Conservation (phyloP, 2,329 filamentous ascomycete genomes). For the Coniochaeta sp. region DNA sequence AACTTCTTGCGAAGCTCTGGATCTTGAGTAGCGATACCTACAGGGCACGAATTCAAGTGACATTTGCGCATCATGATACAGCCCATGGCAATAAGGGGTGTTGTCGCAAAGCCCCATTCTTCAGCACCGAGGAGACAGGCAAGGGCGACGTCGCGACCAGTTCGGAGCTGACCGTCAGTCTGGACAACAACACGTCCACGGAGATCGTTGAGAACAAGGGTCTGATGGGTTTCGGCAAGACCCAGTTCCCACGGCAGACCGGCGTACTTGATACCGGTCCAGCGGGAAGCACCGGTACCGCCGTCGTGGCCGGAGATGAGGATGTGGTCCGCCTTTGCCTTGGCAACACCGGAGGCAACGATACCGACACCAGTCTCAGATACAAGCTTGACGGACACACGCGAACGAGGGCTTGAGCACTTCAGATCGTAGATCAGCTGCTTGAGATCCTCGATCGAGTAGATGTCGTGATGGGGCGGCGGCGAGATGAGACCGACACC, state of each 20-base stretch:
- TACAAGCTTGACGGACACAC: constrained; percentile 94
- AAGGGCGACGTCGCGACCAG: constrained; percentile 88
- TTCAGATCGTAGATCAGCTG: constrained; percentile 97
- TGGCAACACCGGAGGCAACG: constrained; percentile 93
- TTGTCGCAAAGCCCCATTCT: constrained; percentile 94
- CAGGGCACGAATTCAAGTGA: constrained; percentile 69
- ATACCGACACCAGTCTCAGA: constrained; percentile 97
- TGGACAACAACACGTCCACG: constrained; percentile 93
- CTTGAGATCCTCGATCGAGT: constrained; percentile 96
- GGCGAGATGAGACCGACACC: constrained; percentile 95
- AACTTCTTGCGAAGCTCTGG: constrained; percentile 94
- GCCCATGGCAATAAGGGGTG: constrained; percentile 91
- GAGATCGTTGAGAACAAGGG: constrained; percentile 88
- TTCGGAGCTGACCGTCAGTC: constrained; percentile 90
- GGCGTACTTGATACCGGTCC: constrained; percentile 98
- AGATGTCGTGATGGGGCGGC: constrained; percentile 95
- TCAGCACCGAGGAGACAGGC: constrained; percentile 95
- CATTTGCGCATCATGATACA: constrained; percentile 88
- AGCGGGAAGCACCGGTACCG: constrained; percentile 91
- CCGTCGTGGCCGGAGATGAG: constrained; percentile 95
- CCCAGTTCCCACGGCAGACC: constrained; percentile 95
- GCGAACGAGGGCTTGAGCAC: constrained; percentile 85
- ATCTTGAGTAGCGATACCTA: constrained; percentile 93
- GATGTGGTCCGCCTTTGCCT: constrained; percentile 95
- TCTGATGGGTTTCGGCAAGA: constrained; percentile 95